A percentile compares a stretch with the other conserved stretches of the same genome.
Evolutionary conservation across 177 flowering plant genomes (phyloP).

Genomic region (Vitis hybrid): DNA sequence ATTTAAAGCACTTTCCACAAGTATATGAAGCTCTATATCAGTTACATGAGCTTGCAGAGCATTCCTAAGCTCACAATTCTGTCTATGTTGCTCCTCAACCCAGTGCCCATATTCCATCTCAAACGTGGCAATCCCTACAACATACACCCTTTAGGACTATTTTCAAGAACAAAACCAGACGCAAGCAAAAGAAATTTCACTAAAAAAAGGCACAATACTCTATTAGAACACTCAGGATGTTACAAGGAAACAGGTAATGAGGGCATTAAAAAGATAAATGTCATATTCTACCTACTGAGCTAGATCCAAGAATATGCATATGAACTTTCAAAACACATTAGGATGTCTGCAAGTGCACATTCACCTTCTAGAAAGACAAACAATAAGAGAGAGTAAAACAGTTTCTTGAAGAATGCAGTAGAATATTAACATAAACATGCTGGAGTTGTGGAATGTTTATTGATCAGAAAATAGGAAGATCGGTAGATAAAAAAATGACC

Average conservation of each 20-base stretch:
- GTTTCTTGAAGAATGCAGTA: not conserved
- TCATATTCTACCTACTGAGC: not conserved
- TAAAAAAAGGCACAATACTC: not conserved
- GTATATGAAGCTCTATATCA: slow-evolving; percentile 49
- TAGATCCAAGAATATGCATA: not conserved
- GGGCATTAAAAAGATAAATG: not conserved
- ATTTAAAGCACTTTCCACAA: slow-evolving; percentile 54
- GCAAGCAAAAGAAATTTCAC: not conserved
- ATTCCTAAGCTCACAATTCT: slow-evolving; percentile 49
- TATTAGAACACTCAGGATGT: not conserved
- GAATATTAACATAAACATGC: not conserved
- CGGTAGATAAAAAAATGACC: not conserved
- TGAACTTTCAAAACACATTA: not conserved
- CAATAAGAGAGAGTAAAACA: too few species aligned
- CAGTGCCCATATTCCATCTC: slow-evolving; percentile 71
- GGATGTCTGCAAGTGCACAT: not conserved
- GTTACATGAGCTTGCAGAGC: slow-evolving; percentile 47
- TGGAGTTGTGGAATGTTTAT: too few species aligned
- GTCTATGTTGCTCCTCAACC: slow-evolving; percentile 63
- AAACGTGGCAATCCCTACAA: slow-evolving; percentile 60
- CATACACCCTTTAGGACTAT: not conserved
- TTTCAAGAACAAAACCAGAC: not conserved
- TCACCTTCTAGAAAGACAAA: not conserved
- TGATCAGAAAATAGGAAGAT: not conserved
- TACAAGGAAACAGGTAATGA: not conserved